Percentiles rank a stretch among this genome's conserved stretches.
These are phyloP conservation scores for Alternaria panax DNA, from an alignment of 2,329 filamentous ascomycete species.

Conservation along the genomic window DNA sequence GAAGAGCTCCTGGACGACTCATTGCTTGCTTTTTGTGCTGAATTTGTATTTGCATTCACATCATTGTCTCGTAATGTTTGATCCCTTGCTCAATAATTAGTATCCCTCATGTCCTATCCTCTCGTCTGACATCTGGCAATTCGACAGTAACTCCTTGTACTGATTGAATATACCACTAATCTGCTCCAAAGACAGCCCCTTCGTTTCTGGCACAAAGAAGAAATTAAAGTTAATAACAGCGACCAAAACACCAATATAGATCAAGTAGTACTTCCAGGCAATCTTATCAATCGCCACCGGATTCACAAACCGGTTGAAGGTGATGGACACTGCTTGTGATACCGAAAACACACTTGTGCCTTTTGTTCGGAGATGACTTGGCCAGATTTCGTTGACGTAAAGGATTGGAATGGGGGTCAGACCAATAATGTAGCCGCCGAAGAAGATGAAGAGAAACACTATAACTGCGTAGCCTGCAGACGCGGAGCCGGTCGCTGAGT, in stretches of 20 bases:
- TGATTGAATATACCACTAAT: conserved; percentile 22
- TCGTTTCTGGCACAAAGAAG: conserved; percentile 27
- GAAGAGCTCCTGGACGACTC: too few species aligned
- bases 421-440: conserved; percentile 41
- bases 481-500: conserved; percentile 10
- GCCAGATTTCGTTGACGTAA: conserved; percentile 48
- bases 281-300: conserved; percentile 32
- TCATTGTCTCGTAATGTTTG: neutral
- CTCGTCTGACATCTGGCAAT: neutral
- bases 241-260: conserved; percentile 31
- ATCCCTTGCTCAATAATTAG: too few species aligned
- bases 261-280: conserved; percentile 33
- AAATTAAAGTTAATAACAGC: conserved; percentile 18
- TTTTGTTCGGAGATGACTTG: conserved; percentile 35
- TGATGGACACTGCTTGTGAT: conserved; percentile 20
- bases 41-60: neutral
- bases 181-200: conserved; percentile 26
- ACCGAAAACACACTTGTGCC: conserved; percentile 29
- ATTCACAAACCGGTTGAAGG: conserved; percentile 30
- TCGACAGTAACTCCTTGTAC: neutral
- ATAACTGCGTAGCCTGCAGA: conserved; percentile 26
- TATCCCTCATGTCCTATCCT: neutral
- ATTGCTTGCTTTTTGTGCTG: too few species aligned
- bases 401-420: conserved; percentile 44
- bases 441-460: conserved; percentile 27